Conservation (phyloP, 2,329 filamentous ascomycete genomes). For the Simplicillium sp. region DNA sequence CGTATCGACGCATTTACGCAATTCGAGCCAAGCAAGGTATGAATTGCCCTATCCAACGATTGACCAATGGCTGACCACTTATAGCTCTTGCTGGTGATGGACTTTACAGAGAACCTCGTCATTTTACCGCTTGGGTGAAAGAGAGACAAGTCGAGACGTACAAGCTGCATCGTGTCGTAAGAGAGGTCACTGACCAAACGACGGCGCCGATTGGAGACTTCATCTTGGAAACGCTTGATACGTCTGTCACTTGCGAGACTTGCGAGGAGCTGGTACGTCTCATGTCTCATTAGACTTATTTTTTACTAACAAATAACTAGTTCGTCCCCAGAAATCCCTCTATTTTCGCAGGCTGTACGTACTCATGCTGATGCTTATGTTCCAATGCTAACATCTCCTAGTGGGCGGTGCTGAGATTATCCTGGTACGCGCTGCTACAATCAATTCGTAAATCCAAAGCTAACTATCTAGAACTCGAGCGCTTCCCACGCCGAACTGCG, state of each 20-base stretch:
- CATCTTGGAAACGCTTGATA: slow-evolving; percentile 27
- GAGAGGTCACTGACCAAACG: slow-evolving; percentile 19
- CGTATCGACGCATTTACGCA: slow-evolving; percentile 15
- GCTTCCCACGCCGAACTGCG: slow-evolving; percentile 52
- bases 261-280: slow-evolving; percentile 22
- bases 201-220: slow-evolving; percentile 31
- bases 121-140: slow-evolving; percentile 30
- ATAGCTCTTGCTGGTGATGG: slow-evolving; percentile 23
- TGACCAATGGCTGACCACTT: neutral
- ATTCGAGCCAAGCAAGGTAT: slow-evolving; percentile 12
- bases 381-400: slow-evolving; percentile 4
- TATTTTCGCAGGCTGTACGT: slow-evolving; percentile 32
- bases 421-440: too few relatives aligned
- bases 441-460: too few relatives aligned
- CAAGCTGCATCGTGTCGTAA: slow-evolving; percentile 22
- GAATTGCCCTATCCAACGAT: too few relatives aligned
- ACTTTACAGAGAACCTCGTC: slow-evolving; percentile 27
- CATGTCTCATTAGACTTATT: too few relatives aligned
- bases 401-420: too few relatives aligned
- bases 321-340: too few relatives aligned
- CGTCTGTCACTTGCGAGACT: slow-evolving; percentile 28
- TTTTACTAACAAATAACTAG: too few relatives aligned
- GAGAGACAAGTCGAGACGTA: slow-evolving; percentile 24
- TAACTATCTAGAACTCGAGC: slow-evolving; percentile 41
- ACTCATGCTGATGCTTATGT: slow-evolving; percentile 1